Base-by-base conservation (phyloP, 495 filamentous ascomycete genomes). In the Glonium stellatum region DNA sequence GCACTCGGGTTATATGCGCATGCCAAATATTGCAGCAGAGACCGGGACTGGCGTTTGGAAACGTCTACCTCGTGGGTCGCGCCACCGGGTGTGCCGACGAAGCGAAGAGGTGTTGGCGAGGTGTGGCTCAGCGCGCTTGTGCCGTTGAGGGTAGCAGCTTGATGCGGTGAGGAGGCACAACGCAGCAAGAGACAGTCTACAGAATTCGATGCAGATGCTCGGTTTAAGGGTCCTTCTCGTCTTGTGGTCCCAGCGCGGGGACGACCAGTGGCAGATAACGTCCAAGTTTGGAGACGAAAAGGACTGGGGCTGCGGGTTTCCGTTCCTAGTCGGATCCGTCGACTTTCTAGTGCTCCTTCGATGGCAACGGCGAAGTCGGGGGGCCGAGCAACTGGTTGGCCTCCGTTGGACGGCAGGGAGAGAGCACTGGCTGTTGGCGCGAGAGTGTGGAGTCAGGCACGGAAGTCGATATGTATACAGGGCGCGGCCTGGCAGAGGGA, bases 61-160 rank as follows among this genome's bases (percentile, higher is more conserved):
- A 13, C 36, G 27, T 57, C 50, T 25, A 35, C 15, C 12, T 36
- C 39, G 22, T 9, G 13, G 13, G 55, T 47, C 56, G 55, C 58
- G 62, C 61, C 61, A 62, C 61, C 41, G 47, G 61, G 15, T 36
- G 57, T 47, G 59, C 55, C 63, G 55, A 64, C 27, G n/a, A 12
- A 50, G 49, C 55, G 53, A 66, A 62, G 58, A 27, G 64, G 57
- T 23, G 55, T 34, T 37, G 34, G 47, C 25, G 53, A 50, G 59
- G 54, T 62, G 63, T 66, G 59, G 57, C 51, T 62, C 19, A 50
- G 63, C 55, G 9, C 39, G 19, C 10, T 15, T 13, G 47, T 12
- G 11, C 47, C 12, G 27, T 55, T 57, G 39, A 21, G 47, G 58
- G 54, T 25, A 54, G 42, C 18, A 58, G 12, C 54, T 34, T 11